These are phyloP conservation scores for Acer negundo DNA, from an alignment of 345 rosid genomes.

Conservation along the genomic window DNA sequence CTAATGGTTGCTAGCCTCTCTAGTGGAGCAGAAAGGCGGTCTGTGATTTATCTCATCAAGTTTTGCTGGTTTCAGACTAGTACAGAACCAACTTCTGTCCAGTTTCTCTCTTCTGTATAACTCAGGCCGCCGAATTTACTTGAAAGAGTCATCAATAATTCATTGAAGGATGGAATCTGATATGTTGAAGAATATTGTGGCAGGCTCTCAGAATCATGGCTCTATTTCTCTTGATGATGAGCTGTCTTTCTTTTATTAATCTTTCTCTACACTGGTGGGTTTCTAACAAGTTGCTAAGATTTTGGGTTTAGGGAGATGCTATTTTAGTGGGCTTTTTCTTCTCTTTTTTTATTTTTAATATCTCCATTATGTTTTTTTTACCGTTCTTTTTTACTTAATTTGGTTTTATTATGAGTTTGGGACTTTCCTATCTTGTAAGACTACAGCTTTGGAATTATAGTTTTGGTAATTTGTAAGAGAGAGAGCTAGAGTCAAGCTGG, in stretches of 20 bases:
- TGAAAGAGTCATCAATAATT: background rate
- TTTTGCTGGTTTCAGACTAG: constrained; percentile 16
- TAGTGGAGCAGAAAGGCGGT: constrained; percentile 24
- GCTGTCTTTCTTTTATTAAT: constrained; percentile 7
- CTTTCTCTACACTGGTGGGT: constrained; percentile 17
- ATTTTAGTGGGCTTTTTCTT: constrained; percentile 23
- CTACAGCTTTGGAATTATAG: constrained; percentile 12
- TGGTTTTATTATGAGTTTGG: constrained; percentile 12
- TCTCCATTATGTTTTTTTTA: background rate
- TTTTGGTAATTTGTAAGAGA: constrained; percentile 13
- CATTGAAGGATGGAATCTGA: constrained; percentile 4
- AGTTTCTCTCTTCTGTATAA: background rate
- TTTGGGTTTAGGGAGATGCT: constrained; percentile 35
- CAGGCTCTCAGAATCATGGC: constrained; percentile 1
- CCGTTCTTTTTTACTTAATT: background rate
- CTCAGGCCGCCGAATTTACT: constrained; percentile 10
- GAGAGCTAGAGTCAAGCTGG: constrained; percentile 31
- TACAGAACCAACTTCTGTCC: constrained; percentile 9
- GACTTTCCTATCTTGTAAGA: constrained; percentile 25
- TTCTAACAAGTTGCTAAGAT: constrained; percentile 30
- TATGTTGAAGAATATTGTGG: background rate
- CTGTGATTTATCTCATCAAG: background rate
- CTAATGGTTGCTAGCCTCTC: constrained; percentile 43
- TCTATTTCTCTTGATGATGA: background rate
- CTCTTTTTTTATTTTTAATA: background rate